These are phyloP conservation scores for Linum tenue DNA, from an alignment of 345 rosid genomes.

Conservation along the genomic window DNA sequence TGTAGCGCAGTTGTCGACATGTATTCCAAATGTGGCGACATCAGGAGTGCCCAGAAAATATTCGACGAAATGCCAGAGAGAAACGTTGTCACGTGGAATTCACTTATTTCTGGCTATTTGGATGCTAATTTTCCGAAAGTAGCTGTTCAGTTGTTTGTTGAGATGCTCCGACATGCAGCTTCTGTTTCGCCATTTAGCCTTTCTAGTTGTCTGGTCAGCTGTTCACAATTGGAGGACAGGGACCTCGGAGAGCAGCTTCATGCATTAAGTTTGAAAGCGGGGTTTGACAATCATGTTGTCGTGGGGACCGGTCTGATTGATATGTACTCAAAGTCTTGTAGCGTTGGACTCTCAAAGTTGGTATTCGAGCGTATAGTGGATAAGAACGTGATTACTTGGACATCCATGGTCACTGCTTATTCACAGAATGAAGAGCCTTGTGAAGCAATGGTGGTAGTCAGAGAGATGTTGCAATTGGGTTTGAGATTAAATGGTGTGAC, in stretches of 20 bases:
- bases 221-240: slow-evolving; percentile 22
- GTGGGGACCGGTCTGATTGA: slow-evolving; percentile 28
- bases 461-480: slow-evolving; percentile 23
- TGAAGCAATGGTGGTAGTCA: slow-evolving; percentile 24
- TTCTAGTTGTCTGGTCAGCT: slow-evolving; percentile 18
- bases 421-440: slow-evolving; percentile 19
- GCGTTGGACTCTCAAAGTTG: slow-evolving; percentile 15
- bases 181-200: slow-evolving; percentile 12
- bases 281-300: slow-evolving; percentile 19
- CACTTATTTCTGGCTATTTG: slow-evolving; percentile 28
- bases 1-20: slow-evolving; percentile 21
- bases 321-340: slow-evolving; percentile 25
- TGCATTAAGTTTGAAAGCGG: slow-evolving; percentile 23
- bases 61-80: slow-evolving; percentile 25
- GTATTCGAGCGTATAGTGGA: slow-evolving; percentile 17
- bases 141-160: slow-evolving; percentile 15
- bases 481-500: slow-evolving; percentile 18
- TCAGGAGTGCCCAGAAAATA: slow-evolving; percentile 13
- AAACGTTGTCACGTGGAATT: slow-evolving; percentile 29
- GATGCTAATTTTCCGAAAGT: slow-evolving; percentile 11
- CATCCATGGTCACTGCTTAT: slow-evolving; percentile 23
- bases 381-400: slow-evolving; percentile 30
- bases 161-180: slow-evolving; percentile 14
- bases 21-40: slow-evolving; percentile 21
- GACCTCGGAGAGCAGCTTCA: slow-evolving; percentile 27